These are phyloP conservation scores for Vitis rupestris DNA, from an alignment of 164 flowering plant species.

Conservation along the genomic window DNA sequence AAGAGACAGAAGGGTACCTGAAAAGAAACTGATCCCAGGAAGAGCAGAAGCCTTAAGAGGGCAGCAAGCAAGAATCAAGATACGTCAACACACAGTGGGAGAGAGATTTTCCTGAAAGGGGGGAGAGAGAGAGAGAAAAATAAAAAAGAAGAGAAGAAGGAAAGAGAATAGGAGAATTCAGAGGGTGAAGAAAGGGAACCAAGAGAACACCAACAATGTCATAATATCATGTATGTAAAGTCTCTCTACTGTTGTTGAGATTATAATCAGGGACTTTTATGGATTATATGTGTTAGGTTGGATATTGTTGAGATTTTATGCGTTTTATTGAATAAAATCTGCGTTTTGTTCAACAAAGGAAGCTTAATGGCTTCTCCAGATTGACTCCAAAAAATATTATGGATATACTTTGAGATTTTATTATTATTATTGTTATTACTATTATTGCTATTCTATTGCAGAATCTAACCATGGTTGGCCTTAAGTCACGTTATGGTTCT, in stretches of 20 bases:
- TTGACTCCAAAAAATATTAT: slow-evolving; percentile 15
- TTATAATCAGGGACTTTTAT: too few species aligned
- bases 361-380: slow-evolving; percentile 4
- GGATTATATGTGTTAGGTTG: slow-evolving; percentile 21
- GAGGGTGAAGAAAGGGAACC: too few species aligned
- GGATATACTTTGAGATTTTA: too few species aligned
- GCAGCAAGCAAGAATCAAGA: too few species aligned
- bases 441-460: not conserved
- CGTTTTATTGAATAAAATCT: not conserved
- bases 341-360: slow-evolving; percentile 29
- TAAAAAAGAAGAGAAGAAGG: too few species aligned
- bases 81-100: not conserved
- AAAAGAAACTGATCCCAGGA: not conserved
- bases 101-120: not conserved
- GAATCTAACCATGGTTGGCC: slow-evolving; percentile 17
- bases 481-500: slow-evolving; percentile 16
- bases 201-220: too few species aligned
- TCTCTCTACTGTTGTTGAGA: too few species aligned
- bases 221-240: too few species aligned
- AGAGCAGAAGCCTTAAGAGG: not conserved
- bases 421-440: too few species aligned
- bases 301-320: slow-evolving; percentile 18
- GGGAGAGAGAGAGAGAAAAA: too few species aligned
- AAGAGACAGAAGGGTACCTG: too few species aligned
- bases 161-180: too few species aligned